Conservation (phyloP, 306 rosid genomes). For the Castanospermum australe region DNA sequence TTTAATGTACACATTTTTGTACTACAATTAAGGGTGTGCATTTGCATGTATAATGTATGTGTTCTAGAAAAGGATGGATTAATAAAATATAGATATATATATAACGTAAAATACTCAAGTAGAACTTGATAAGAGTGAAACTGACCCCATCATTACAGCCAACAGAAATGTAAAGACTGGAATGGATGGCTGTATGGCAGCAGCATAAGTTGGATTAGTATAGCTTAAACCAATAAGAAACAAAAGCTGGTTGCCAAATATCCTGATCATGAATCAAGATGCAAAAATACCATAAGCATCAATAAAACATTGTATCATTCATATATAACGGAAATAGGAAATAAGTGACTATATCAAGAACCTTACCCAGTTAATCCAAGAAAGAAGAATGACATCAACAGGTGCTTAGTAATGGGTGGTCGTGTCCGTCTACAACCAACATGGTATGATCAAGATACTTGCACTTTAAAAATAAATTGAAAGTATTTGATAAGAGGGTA, state of each 20-base stretch:
- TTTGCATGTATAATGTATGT: neutral
- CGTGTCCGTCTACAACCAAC: constrained; percentile 62
- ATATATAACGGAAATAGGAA: neutral
- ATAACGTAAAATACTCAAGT: neutral
- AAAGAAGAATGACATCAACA: constrained; percentile 67
- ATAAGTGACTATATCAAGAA: constrained; percentile 16
- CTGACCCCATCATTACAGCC: constrained; percentile 86
- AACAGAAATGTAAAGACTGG: constrained; percentile 89
- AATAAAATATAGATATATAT: neutral
- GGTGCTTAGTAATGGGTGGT: constrained; percentile 60
- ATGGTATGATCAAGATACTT: constrained; percentile 9
- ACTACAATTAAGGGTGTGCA: neutral
- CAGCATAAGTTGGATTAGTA: constrained; percentile 94
- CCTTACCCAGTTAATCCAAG: constrained; percentile 96
- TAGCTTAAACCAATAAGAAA: constrained; percentile 95
- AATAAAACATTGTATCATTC: constrained; percentile 14
- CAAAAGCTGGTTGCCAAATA: constrained; percentile 93
- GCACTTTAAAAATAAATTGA: constrained; percentile 14
- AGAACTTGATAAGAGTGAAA: constrained; percentile 28
- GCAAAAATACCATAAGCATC: constrained; percentile 27
- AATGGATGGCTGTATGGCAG: constrained; percentile 90
- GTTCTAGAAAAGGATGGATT: neutral
- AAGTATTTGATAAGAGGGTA: neutral
- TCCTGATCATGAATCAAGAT: constrained; percentile 52
- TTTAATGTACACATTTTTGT: neutral